Percentiles rank a stretch among this genome's conserved stretches.
These are phyloP conservation scores for Moniliophthora roreri DNA, from an alignment of 1,284 basidiomycete species.

Conservation along the genomic window DNA sequence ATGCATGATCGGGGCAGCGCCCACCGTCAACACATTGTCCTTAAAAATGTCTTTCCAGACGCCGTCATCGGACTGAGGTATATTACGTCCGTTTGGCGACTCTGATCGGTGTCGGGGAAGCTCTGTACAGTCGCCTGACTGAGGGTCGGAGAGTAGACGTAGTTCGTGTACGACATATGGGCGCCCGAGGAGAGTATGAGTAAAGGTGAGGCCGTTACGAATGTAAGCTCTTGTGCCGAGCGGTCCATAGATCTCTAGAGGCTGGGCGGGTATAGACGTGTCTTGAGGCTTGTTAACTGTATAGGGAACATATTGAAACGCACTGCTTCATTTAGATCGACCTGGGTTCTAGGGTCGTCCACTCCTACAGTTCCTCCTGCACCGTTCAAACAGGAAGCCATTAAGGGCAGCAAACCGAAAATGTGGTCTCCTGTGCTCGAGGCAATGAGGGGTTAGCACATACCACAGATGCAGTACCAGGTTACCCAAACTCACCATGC, in stretches of 20 bases:
- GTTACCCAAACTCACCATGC: conserved; percentile 59
- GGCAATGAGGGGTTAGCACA: conserved; percentile 1
- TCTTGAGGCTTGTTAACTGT: neutral
- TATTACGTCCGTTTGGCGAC: conserved; percentile 63
- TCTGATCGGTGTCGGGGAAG: conserved; percentile 57
- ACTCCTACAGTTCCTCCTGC: conserved; percentile 62
- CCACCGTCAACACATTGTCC: conserved; percentile 65
- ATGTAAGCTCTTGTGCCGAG: conserved; percentile 83
- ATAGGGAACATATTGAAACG: conserved; percentile 21
- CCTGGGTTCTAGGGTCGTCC: conserved; percentile 53
- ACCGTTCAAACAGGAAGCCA: conserved; percentile 68
- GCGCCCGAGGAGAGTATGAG: conserved; percentile 67
- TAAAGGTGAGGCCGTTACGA: conserved; percentile 70
- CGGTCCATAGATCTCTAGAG: conserved; percentile 88
- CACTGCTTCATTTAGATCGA: conserved; percentile 32
- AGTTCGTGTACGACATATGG: conserved; percentile 92
- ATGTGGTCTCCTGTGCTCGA: conserved; percentile 76
- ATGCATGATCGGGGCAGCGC: conserved; percentile 83
- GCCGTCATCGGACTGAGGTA: conserved; percentile 55
- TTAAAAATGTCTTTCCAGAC: conserved; percentile 72
- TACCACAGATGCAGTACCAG: neutral
- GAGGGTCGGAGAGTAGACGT: conserved; percentile 58
- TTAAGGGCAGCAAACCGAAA: conserved; percentile 76
- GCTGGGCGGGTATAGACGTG: conserved; percentile 31
- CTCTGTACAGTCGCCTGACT: conserved; percentile 44